Evolutionary conservation across 2,329 filamentous ascomycete genomes (phyloP).

Genomic region (Orbilia quercus): DNA sequence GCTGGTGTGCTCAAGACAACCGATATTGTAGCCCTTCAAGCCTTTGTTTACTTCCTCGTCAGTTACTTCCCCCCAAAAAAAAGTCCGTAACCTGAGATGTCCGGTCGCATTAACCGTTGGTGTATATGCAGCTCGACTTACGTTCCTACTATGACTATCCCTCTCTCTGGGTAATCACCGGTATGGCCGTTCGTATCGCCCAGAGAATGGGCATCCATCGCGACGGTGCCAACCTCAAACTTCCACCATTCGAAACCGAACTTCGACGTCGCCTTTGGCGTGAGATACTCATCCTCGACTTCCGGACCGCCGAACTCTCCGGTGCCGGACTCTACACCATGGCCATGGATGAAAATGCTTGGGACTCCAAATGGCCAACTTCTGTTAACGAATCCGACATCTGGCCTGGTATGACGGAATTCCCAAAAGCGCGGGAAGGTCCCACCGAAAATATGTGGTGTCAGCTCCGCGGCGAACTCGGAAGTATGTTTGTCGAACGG

Average conservation of each 20-base stretch:
- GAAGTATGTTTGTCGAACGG: conserved; percentile 62
- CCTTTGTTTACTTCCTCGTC: conserved; percentile 75
- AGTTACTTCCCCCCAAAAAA: too few relatives aligned
- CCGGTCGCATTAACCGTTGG: neutral
- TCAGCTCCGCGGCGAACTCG: conserved; percentile 64
- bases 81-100: too few relatives aligned
- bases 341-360: conserved; percentile 50
- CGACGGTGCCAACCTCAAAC: conserved; percentile 66
- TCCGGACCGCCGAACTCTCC: conserved; percentile 69
- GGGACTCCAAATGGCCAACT: conserved; percentile 42
- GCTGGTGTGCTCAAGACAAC: conserved; percentile 75
- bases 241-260: conserved; percentile 71
- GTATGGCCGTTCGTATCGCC: conserved; percentile 71
- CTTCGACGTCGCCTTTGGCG: conserved; percentile 73
- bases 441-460: conserved; percentile 63
- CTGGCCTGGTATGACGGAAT: conserved; percentile 47
- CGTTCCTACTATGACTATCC: conserved; percentile 64
- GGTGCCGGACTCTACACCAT: conserved; percentile 66
- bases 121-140: conserved; percentile 58
- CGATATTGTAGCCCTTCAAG: conserved; percentile 75
- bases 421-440: conserved; percentile 30
- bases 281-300: conserved; percentile 73
- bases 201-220: conserved; percentile 73
- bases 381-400: conserved; percentile 45
- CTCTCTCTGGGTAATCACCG: conserved; percentile 74